phyloP scores from a whole-genome alignment of 495 filamentous ascomycete species.

The Penicillium egyptiacum region DNA sequence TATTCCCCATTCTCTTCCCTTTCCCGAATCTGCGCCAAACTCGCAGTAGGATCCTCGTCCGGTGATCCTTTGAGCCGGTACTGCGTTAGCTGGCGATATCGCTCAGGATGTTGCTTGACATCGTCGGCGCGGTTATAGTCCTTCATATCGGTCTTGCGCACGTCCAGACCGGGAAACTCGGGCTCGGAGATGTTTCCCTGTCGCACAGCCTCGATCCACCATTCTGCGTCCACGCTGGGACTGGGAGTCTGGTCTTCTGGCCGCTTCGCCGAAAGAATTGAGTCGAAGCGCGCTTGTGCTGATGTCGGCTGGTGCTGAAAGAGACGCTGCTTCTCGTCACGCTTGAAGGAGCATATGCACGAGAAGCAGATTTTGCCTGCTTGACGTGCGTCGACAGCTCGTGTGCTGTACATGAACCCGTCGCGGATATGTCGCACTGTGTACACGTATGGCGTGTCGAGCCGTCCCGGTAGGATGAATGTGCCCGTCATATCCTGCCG shows the following conservation, averaged over 20 bases:
- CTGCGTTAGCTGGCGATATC: conserved; percentile 58
- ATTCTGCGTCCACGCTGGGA: conserved; percentile 49
- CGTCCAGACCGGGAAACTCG: conserved; percentile 60
- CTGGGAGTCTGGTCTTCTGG: conserved; percentile 39
- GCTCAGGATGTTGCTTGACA: conserved; percentile 42
- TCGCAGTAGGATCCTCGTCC: conserved; percentile 20
- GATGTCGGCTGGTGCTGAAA: conserved; percentile 44
- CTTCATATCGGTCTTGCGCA: conserved; percentile 63
- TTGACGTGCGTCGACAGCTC: conserved; percentile 56
- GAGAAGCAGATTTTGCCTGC: conserved; percentile 57
- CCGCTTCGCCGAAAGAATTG: conserved; percentile 39
- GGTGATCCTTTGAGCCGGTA: conserved; percentile 54
- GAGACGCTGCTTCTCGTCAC: conserved; percentile 32
- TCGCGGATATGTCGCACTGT: conserved; percentile 53
- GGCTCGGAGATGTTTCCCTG: conserved; percentile 31
- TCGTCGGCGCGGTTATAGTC: conserved; percentile 50
- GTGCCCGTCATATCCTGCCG: conserved; percentile 64
- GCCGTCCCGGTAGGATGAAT: conserved; percentile 58
- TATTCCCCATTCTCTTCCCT: conserved; percentile 36
- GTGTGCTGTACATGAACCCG: conserved; percentile 57
- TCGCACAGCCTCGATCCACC: conserved; percentile 37
- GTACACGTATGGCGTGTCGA: conserved; percentile 61
- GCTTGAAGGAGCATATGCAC: conserved; percentile 63
- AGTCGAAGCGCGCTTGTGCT: conserved; percentile 38
- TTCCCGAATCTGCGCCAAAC: conserved; percentile 16